phyloP scores from a whole-genome alignment of 2,329 filamentous ascomycete species.

The Colletotrichum sojae region DNA sequence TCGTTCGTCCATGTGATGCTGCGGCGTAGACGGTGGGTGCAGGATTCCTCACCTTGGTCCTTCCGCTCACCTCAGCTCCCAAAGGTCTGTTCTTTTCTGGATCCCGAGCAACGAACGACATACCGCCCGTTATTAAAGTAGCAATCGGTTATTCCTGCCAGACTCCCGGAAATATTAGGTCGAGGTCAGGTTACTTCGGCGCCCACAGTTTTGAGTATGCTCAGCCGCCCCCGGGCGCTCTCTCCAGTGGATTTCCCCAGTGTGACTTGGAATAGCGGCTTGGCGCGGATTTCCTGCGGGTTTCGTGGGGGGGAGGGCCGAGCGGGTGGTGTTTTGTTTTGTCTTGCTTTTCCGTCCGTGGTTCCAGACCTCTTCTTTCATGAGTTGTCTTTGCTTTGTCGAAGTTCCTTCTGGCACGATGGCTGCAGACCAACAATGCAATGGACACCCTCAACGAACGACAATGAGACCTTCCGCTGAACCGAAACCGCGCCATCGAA shows the following conservation, averaged over 20 bases:
- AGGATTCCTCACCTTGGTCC: not conserved
- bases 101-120: not conserved
- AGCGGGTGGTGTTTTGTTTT: too few species aligned
- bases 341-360: slow-evolving; percentile 17
- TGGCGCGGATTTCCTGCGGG: slow-evolving; percentile 24
- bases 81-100: too few species aligned
- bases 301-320: slow-evolving; percentile 4
- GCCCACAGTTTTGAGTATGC: slow-evolving; percentile 29
- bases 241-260: slow-evolving; percentile 5
- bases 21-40: not conserved
- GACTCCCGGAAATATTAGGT: not conserved
- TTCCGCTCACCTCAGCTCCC: too few species aligned
- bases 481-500: slow-evolving; percentile 1
- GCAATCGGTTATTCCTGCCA: slow-evolving; percentile 33
- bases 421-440: not conserved
- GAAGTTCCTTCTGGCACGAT: not conserved
- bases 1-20: slow-evolving; percentile 12
- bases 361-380: not conserved
- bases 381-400: too few species aligned
- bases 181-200: not conserved
- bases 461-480: not conserved
- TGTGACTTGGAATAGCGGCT: slow-evolving; percentile 10
- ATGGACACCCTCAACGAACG: too few species aligned
- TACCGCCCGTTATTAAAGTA: not conserved
- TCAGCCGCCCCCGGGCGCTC: slow-evolving; percentile 31